phyloP scores from a whole-genome alignment of 2,329 filamentous ascomycete species.

The Grosmannia serpens region DNA sequence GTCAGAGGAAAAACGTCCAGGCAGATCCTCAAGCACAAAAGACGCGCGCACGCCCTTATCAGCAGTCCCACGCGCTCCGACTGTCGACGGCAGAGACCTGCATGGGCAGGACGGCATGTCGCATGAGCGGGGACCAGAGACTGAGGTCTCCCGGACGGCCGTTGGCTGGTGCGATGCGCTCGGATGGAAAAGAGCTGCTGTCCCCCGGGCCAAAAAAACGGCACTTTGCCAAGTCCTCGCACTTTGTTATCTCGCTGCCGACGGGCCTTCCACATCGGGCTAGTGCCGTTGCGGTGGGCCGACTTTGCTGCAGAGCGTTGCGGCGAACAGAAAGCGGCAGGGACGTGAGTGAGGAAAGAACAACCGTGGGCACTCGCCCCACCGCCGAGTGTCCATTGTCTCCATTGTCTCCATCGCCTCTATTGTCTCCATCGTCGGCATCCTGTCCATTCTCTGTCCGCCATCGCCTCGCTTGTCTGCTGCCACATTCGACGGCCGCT shows the following conservation, averaged over 20 bases:
- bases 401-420: background rate
- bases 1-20: too few relatives aligned
- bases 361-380: background rate
- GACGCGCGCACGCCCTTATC: too few relatives aligned
- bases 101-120: too few relatives aligned
- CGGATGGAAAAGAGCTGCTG: background rate
- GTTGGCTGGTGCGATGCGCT: too few relatives aligned
- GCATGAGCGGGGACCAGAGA: too few relatives aligned
- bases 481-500: background rate
- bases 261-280: background rate
- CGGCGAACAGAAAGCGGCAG: too few relatives aligned
- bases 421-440: too few relatives aligned
- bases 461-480: background rate
- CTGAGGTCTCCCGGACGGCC: too few relatives aligned
- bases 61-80: too few relatives aligned
- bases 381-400: background rate
- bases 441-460: background rate
- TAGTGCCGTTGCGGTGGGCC: background rate
- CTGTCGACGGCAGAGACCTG: too few relatives aligned
- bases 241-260: background rate
- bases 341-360: background rate
- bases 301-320: background rate
- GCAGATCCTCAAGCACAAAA: too few relatives aligned
- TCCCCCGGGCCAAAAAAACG: background rate
- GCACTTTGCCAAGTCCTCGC: background rate